Base-by-base conservation (phyloP, 176 grass and related monocot genomes). In the Aegilops longissima region DNA sequence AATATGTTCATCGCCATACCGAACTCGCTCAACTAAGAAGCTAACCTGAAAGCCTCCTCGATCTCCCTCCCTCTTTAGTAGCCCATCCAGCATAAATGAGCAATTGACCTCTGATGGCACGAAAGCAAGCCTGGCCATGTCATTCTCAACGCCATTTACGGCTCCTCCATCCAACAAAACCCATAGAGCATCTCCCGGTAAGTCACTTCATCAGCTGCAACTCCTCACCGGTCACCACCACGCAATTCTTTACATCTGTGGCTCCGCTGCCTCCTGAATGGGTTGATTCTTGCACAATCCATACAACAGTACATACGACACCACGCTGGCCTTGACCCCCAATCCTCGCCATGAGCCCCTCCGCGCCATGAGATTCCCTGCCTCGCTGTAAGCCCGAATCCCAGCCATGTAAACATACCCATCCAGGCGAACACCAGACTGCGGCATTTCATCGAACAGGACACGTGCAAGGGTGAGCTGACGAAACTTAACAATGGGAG, bases 281-380 rank as follows among this genome's bases (percentile, higher is more conserved):
- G 21, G 23, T n/a, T 63, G 30, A 47, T 90, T 90, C 87, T 82
- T 97, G 82, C 25, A 25, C 33, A 93, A 54, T 8, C 95, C 92
- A 72, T 95, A 94, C 27, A 95, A 90, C 87, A 97, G 70, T 62
- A 91, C 87, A 86, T 95, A 97, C 9, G 95, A 82, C 72, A 93
- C 85, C 5, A 36, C 1, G 35, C 35, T 36, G 35, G 1, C 35
- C 35, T 36, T 36, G 35, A 36, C 35, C 35, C 35, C 35, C 35
- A 36, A 7, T 36, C 35, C 35, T 36, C 35, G 35, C 35, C 35
- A 93, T 54, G 6, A 90, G 66, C 35, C 79, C 69, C 63, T 76
- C 71, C 4, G 92, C 89, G 8, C 73, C 25, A 70, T 80, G 73
- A 91, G 67, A 86, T 93, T 39, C 44, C 42, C 88, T 59, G 74